Evolutionary conservation across 1,139 yeast genomes (phyloP).

Genomic region (Protomyces lactucae-debilis): DNA sequence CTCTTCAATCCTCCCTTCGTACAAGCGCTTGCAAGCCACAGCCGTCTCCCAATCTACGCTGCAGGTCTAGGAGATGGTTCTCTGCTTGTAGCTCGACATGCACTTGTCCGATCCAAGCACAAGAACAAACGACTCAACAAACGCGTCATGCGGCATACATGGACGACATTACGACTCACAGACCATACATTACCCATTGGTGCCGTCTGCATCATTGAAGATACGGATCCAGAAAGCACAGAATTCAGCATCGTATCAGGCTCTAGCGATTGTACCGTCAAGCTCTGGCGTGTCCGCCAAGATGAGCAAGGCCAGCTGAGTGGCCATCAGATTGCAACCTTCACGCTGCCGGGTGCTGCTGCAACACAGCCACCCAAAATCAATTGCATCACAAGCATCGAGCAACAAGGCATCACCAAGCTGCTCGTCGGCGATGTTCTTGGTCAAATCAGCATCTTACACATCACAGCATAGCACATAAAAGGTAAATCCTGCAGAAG

Average conservation of each 20-base stretch:
- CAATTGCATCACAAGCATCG: background rate
- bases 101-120: background rate
- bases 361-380: background rate
- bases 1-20: slow-evolving; percentile 1
- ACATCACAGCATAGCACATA: background rate
- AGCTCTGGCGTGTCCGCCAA: background rate
- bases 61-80: background rate
- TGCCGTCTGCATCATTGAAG: background rate
- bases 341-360: background rate
- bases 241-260: background rate
- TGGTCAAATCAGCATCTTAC: background rate
- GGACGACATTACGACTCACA: background rate
- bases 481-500: background rate
- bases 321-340: background rate
- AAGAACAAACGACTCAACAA: background rate
- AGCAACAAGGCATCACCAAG: background rate
- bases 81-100: background rate
- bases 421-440: background rate
- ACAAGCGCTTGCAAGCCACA: background rate
- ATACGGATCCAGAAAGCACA: background rate
- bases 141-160: background rate
- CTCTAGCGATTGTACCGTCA: background rate
- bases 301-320: background rate
- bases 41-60: background rate
- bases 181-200: background rate